Percentiles rank a stretch among this genome's conserved stretches.
These are phyloP conservation scores for Tricholoma matsutake DNA, from an alignment of 768 basidiomycete genomes.

Conservation along the genomic window DNA sequence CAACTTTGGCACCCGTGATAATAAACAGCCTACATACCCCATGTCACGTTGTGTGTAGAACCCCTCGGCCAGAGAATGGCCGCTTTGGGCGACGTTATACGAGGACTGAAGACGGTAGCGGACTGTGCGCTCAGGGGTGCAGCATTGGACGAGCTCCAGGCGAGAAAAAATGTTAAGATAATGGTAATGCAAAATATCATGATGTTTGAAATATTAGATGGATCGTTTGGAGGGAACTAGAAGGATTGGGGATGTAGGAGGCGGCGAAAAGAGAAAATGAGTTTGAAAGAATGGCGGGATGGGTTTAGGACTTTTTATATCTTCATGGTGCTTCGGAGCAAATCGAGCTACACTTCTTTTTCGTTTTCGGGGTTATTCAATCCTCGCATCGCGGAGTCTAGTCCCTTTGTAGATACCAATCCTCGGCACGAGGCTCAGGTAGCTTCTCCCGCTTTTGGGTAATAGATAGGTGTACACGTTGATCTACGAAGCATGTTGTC, in stretches of 20 bases:
- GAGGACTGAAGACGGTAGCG: slow-evolving; percentile 22
- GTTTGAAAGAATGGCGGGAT: slow-evolving; percentile 2
- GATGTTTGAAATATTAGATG: not conserved
- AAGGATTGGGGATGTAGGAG: not conserved
- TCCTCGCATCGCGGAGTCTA: not conserved
- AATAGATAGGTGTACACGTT: not conserved
- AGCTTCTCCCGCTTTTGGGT: slow-evolving; percentile 13
- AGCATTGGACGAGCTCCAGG: slow-evolving; percentile 5
- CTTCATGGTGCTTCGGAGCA: slow-evolving; percentile 1
- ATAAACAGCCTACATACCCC: slow-evolving; percentile 14
- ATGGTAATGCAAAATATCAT: slow-evolving; percentile 13
- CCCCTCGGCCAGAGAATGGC: slow-evolving; percentile 17
- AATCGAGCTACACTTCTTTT: not conserved
- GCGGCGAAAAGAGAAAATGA: not conserved
- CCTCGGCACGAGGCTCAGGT: slow-evolving; percentile 10
- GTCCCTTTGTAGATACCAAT: slow-evolving; percentile 1
- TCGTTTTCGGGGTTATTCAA: slow-evolving; percentile 1
- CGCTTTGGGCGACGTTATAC: slow-evolving; percentile 19
- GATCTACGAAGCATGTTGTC: not conserved
- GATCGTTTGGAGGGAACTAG: not conserved
- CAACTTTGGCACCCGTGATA: not conserved
- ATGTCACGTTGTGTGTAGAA: slow-evolving; percentile 20
- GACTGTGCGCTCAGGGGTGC: slow-evolving; percentile 10
- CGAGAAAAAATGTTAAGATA: slow-evolving; percentile 8
- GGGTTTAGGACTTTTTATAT: slow-evolving; percentile 9